These are phyloP conservation scores for Hemileia vastatrix DNA, from an alignment of 1,284 basidiomycete species.

Conservation along the genomic window DNA sequence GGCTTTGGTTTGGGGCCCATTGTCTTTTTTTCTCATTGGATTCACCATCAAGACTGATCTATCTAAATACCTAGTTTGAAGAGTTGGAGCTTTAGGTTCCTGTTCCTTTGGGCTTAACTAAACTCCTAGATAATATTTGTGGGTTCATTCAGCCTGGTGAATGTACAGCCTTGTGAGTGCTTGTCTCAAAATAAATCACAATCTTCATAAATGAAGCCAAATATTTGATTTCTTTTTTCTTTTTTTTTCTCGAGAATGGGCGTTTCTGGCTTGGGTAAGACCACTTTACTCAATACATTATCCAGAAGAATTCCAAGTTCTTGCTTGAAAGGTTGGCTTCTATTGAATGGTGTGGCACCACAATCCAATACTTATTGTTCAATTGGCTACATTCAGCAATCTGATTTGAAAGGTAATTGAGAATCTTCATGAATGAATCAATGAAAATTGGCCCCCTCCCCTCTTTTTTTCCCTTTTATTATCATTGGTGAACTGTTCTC, in stretches of 20 bases:
- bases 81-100: slow-evolving; percentile 11
- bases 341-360: slow-evolving; percentile 15
- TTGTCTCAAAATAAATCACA: not conserved
- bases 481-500: too few species aligned
- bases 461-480: too few species aligned
- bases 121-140: slow-evolving; percentile 10
- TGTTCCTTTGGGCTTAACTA: not conserved
- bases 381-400: slow-evolving; percentile 21
- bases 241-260: slow-evolving; percentile 18
- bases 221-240: too few species aligned
- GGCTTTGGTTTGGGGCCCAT: too few species aligned
- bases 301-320: slow-evolving; percentile 4
- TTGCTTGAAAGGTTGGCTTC: slow-evolving; percentile 10
- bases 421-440: not conserved
- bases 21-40: too few species aligned
- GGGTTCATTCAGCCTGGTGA: slow-evolving; percentile 21
- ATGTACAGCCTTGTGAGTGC: slow-evolving; percentile 22
- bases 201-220: too few species aligned
- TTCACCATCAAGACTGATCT: not conserved
- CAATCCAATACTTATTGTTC: slow-evolving; percentile 11
- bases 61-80: not conserved
- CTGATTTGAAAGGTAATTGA: slow-evolving; percentile 10
- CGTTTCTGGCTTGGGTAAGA: slow-evolving; percentile 20
- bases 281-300: slow-evolving; percentile 16
- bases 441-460: too few species aligned